Base-by-base conservation (phyloP, 2,329 filamentous ascomycete species). In the Eutypa lata region DNA sequence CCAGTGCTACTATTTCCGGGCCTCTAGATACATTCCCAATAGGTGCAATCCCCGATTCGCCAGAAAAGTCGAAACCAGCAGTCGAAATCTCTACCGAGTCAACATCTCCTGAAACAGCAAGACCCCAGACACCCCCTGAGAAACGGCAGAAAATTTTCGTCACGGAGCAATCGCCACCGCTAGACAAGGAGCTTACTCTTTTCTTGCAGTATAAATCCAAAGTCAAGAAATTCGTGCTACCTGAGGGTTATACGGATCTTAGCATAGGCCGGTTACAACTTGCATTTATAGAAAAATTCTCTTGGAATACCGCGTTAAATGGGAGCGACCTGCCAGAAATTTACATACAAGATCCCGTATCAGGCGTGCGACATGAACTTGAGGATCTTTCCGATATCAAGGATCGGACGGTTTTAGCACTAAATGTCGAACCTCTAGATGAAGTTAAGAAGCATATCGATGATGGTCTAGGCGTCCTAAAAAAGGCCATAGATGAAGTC, bases 251-350 rank as follows among this genome's bases (percentile, higher is more conserved):
- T 60, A 86, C 87, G 31, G 91, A 93, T 57, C 78, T 99, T 11
- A 93, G 90, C 2, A 87, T 97, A 54, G 91, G 91, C 1, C 84
- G 92, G 22, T 73, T 99, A 53, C 93, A 99, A 69, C 80, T 99
- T 26, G 93, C 94, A 1, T 99, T 99, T 63, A 99, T 99, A 62
- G 94, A 99, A 62, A 99, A 97, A 68, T 99, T 99, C 67, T 94
- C 93, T 0, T 99, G 95, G 92, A 97, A 96, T 63, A 97, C 93
- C 1, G 92, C 97, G 62, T 88, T 91, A 55, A 95, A 97, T 64
- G 94, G 94, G 7, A 84, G 86, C 14, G 94, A 99, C 67, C 75
- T 99, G 45, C 94, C 94, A 0, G 94, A 99, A 63, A 97, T 99
- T 16, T 97, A 99, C 69, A 94, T 99, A 16, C 94, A 99, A 69